Base-by-base conservation (phyloP, 192 early-diverging fungal genomes). In the Gryganskiella cystojenkinii region DNA sequence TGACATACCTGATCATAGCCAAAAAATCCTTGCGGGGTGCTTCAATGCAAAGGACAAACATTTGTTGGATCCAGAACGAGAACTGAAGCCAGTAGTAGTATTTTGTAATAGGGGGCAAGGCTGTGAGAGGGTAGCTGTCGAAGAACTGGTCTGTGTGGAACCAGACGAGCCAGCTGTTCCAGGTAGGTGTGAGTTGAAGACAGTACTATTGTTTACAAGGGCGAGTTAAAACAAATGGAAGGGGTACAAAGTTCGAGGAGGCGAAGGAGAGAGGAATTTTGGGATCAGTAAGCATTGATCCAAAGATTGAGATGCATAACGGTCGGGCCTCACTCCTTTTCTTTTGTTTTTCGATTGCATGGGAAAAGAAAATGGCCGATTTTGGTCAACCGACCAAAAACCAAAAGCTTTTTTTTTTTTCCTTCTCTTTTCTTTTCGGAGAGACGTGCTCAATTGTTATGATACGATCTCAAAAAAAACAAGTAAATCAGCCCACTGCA, bases 31-130 rank as follows among this genome's bases (percentile, higher is more conserved):
- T 92, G 71, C 92, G 87, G 17, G 80, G 84, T 63, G 92, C 88
- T 54, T 94, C 91, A 52, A 92, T 84, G 57, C 90, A 71, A 34
- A 94, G 61, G 4, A 90, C 90, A 85, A 92, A 92, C 40, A 91
- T 72, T 78, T 94, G 92, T 68, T 92, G 91, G 61, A 94, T 69
- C 91, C 91, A 94, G 79, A 94, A 92, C 15, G 86, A 87, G 59
- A 91, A 83, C 57, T 94, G 91, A 27, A 90, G 80, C 63, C 90
- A 71, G 63, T 94, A 94, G 67, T 94, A 94, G 52, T 81, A 85
- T 72, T 94, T 94, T 66, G 89, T 86, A 35, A 87, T 65, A 40
- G 68, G 46, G 4, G 88, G 80, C 51, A 92, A 72, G 25, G 85
- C 70, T 27, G 69, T 79, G 67, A 92, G 89, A 1, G 92, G 92